Evolutionary conservation across 306 rosid genomes (phyloP).

Genomic region (Fagus sylvatica): DNA sequence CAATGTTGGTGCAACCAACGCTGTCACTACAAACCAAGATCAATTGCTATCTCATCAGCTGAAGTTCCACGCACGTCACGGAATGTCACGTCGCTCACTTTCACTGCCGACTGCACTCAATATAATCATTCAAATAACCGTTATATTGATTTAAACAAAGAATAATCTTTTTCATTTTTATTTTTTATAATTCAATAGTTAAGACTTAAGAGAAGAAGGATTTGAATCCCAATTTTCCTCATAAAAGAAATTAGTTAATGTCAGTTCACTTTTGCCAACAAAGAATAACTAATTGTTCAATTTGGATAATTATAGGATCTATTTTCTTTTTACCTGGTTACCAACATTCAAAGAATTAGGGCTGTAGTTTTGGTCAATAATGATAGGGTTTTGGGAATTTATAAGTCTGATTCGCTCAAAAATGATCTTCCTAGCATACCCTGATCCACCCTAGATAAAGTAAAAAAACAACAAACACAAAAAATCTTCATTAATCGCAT

Average conservation of each 20-base stretch:
- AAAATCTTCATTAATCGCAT: not conserved
- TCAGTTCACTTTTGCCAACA: too few relatives aligned
- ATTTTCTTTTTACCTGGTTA: not conserved
- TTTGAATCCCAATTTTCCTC: too few relatives aligned
- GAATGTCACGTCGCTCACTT: slow-evolving; percentile 41
- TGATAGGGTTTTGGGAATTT: slow-evolving; percentile 26
- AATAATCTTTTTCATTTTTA: too few relatives aligned
- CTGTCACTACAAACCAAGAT: slow-evolving; percentile 23
- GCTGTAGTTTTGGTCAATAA: slow-evolving; percentile 40
- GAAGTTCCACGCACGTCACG: slow-evolving; percentile 39
- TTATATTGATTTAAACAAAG: too few relatives aligned
- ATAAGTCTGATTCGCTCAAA: slow-evolving; percentile 34
- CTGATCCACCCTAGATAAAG: slow-evolving; percentile 41
- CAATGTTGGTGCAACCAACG: slow-evolving; percentile 28
- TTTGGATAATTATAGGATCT: too few relatives aligned
- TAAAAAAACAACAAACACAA: too few relatives aligned
- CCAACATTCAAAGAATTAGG: not conserved
- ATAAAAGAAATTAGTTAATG: too few relatives aligned
- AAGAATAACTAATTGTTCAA: too few relatives aligned
- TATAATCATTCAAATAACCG: too few relatives aligned
- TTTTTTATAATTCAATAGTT: too few relatives aligned
- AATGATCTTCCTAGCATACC: slow-evolving; percentile 48
- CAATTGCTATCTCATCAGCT: not conserved
- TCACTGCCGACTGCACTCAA: not conserved
- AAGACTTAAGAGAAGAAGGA: too few relatives aligned